Evolutionary conservation across 352 stramenopile species (phyloP), one percentile per base, ranked within the genome.

Genomic region (Blastocystis sp.): DNA sequence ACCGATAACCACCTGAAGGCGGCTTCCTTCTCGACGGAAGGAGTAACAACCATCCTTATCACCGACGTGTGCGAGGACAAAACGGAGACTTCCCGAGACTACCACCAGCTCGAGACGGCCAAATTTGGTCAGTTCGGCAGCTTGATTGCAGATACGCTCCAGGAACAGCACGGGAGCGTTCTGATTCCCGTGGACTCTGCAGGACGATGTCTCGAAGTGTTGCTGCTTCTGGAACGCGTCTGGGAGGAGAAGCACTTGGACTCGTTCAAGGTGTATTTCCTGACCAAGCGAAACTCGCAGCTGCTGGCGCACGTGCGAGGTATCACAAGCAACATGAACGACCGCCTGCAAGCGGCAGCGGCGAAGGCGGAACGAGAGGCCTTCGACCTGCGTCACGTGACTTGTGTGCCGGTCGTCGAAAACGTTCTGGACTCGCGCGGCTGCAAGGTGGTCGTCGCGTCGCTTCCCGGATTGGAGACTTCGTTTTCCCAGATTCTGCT

Each of bases 181-280:
- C 77, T 86, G 61, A 86, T 86, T 40, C 77, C 77, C 9, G 61
- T 86, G 27, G 77, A 86, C 32, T 69, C 77, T 32, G 54, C 61
- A 38, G 77, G 77, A n/a, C 77, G 77, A 18, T 73, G 51, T 64
- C 77, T 67, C 49, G 77, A 86, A 40, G 46, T 86, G 11, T 49
- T 86, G n/a, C 61, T 86, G 16, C 34, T 77, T n/a, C 77, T 86
- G 40, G 67, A 78, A 44, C 67, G 67, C 32, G 46, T 78, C 6
- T 78, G 67, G 67, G 44, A 78, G 49, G 67, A 78, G 67, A 78
- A 34, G n/a, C 38, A 36, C 0, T 40, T 78, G 42, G 67, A 78
- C n/a, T 59, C 21, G 27, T 78, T 57, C 49, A 78, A 78, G 44
- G 67, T 78, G n/a, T 59, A 57, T 16, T 78, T 78, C 32, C 67